Base-by-base conservation (phyloP, 176 grass and related monocot species). In the Cymbopogon citratus region DNA sequence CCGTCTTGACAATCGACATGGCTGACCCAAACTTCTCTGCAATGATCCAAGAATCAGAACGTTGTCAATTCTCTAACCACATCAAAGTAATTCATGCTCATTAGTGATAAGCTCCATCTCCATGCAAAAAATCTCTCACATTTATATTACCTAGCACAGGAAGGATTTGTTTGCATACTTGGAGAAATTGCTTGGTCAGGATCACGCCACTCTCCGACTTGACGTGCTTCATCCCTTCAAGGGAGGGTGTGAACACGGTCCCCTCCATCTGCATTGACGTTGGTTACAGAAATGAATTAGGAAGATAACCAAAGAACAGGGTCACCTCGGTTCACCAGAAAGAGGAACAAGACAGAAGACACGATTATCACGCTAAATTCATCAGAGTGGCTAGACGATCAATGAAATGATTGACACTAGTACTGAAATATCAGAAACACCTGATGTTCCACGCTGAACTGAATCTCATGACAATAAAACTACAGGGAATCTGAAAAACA, bases 151-250 rank as follows among this genome's bases (percentile, higher is more conserved):
- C 94, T 91, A 97, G 63, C 27, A 97, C 89, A 8, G 91, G 94
- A 48, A 97, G 87, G 77, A 97, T 97, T 69, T 89, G 89, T 79
- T 91, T 93, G 94, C 94, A 97, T 61, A 93, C 91, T 72, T 97
- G 49, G 66, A 97, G 91, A 77, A 97, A 97, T 23, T 84, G 81
- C 69, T 93, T 97, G 0, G 94, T 93, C 44, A 91, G 79, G 80
- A 97, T 93, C 13, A 84, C 82, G 9, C 89, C 94, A 24, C 83
- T 90, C 23, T 79, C 82, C 23, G 81, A 89, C 81, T 84, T 93
- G 78, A 90, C 94, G 61, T 85, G 65, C 66, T 97, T 97, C 63
- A 93, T 97, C 36, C 85, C 94, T 77, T 93, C 79, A 1, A 97
- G 73, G 24, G 91, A 91, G 40, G 94, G 91, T 16, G 89, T 84